Conservation (phyloP, 371 early-diverging fungal species). For the Apophysomyces sp. region DNA sequence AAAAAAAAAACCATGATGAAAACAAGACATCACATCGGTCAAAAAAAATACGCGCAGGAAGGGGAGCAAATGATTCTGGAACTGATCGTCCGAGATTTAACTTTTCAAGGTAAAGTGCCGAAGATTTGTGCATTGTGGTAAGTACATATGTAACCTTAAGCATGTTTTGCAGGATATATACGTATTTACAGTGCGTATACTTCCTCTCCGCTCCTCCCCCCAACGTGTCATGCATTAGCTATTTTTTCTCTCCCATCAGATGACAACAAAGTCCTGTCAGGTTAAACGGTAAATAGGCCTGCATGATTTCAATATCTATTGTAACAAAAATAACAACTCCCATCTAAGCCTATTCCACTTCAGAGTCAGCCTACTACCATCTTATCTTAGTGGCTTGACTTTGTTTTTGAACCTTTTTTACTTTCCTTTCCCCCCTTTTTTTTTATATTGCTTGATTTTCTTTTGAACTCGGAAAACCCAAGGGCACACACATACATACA, state of each 20-base stretch:
- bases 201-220: neutral
- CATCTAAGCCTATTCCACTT: too few relatives aligned
- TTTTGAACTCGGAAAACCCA: too few relatives aligned
- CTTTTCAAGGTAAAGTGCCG: neutral
- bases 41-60: neutral
- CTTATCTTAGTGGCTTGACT: too few relatives aligned
- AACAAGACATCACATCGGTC: neutral
- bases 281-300: neutral
- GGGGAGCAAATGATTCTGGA: neutral
- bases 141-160: neutral
- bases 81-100: neutral
- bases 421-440: too few relatives aligned
- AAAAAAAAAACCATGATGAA: neutral
- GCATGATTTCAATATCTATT: neutral
- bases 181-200: neutral
- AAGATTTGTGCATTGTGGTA: neutral
- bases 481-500: too few relatives aligned
- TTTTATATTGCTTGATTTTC: neutral
- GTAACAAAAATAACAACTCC: neutral
- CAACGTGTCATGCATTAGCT: neutral
- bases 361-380: too few relatives aligned
- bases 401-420: too few relatives aligned
- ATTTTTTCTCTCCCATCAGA: neutral
- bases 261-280: neutral
- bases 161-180: neutral